Conservation (phyloP, 2,329 filamentous ascomycete genomes). For the Pestalotiopsis fici region DNA sequence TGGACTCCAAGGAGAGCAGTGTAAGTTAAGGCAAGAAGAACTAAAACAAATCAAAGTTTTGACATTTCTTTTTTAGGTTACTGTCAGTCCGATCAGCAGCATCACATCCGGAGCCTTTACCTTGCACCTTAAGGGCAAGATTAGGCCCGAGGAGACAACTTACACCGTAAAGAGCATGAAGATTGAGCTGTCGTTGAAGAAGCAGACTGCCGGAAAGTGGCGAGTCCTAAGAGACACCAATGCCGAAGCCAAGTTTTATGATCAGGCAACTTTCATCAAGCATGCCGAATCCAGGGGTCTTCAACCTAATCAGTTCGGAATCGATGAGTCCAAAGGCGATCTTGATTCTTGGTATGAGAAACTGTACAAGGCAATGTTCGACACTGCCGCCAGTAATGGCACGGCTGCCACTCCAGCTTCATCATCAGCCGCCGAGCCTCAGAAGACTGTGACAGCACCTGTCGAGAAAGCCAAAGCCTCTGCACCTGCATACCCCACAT, state of each 20-base stretch:
- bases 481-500: constrained; percentile 76
- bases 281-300: constrained; percentile 13
- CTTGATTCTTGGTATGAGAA: constrained; percentile 22
- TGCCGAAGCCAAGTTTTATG: constrained; percentile 29
- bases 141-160: constrained; percentile 63
- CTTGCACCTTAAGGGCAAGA: constrained; percentile 64
- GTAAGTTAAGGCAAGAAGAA: constrained; percentile 8
- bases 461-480: constrained; percentile 38
- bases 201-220: constrained; percentile 72
- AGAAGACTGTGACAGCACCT: constrained; percentile 5
- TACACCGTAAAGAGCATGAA: constrained; percentile 74
- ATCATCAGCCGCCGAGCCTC: background rate
- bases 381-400: background rate
- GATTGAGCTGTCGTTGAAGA: constrained; percentile 74
- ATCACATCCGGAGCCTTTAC: constrained; percentile 51
- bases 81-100: constrained; percentile 49
- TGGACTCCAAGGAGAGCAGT: constrained; percentile 30
- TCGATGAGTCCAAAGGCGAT: constrained; percentile 15
- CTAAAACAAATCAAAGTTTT: background rate
- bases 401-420: background rate
- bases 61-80: constrained; percentile 12
- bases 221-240: constrained; percentile 47
- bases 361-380: background rate
- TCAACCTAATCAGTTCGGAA: constrained; percentile 17
- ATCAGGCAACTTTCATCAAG: background rate